Conservation (phyloP, 1,139 yeast species). For the Kodamaea alishanica region DNA sequence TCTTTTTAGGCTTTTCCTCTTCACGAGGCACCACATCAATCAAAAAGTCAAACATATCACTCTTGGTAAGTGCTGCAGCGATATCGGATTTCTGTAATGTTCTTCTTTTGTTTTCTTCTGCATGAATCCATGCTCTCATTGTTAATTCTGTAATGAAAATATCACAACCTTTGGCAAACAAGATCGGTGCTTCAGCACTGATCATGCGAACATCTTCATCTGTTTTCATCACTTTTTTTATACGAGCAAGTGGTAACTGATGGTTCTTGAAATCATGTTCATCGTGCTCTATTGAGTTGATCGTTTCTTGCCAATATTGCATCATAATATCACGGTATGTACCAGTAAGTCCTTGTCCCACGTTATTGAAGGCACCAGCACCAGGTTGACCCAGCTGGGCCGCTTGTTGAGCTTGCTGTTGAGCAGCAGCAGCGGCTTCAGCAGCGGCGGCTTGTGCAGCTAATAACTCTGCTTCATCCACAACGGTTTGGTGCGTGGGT, state of each 20-base stretch:
- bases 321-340: constrained; percentile 83
- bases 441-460: constrained; percentile 47
- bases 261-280: constrained; percentile 92
- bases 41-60: constrained; percentile 95
- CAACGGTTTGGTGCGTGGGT: constrained; percentile 12
- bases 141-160: constrained; percentile 93
- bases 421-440: constrained; percentile 42
- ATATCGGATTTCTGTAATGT: constrained; percentile 92
- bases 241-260: constrained; percentile 90
- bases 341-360: constrained; percentile 88
- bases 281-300: constrained; percentile 83
- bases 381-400: constrained; percentile 42
- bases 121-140: constrained; percentile 98
- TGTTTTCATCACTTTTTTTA: constrained; percentile 94
- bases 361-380: constrained; percentile 81
- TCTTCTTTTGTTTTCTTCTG: constrained; percentile 91
- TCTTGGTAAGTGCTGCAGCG: constrained; percentile 89
- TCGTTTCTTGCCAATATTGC: constrained; percentile 95
- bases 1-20: constrained; percentile 55
- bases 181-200: constrained; percentile 94
- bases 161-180: constrained; percentile 97
- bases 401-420: constrained; percentile 6
- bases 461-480: constrained; percentile 17
- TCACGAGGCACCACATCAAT: constrained; percentile 94
- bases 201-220: constrained; percentile 98